Conservation (phyloP, 2,329 filamentous ascomycete genomes). For the Aspergillus novofumigatus region DNA sequence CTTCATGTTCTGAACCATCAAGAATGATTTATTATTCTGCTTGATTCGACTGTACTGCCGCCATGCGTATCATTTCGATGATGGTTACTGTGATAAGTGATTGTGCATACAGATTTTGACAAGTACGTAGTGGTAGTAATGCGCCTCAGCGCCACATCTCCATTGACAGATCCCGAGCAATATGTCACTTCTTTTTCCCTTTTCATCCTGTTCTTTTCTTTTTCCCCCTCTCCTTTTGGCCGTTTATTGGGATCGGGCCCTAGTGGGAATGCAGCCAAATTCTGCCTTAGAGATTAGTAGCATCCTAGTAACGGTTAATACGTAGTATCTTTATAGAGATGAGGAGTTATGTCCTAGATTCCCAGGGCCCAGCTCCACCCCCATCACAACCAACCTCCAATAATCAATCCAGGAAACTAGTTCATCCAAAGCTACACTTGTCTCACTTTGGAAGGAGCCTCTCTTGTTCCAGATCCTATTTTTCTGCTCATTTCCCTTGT, state of each 20-base stretch:
- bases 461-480: no score
- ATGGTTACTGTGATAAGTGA: no score
- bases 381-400: not conserved
- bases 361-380: not conserved
- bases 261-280: constrained; percentile 18
- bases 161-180: not conserved
- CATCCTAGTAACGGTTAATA: no score
- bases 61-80: no score
- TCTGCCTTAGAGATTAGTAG: no score
- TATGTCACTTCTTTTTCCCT: not conserved
- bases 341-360: no score
- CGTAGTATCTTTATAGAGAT: no score
- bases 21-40: no score
- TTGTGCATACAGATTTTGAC: not conserved
- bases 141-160: constrained; percentile 2
- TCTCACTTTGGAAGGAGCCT: not conserved
- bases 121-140: not conserved
- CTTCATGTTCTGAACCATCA: not conserved
- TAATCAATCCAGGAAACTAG: not conserved
- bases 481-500: not conserved
- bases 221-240: not conserved
- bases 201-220: not conserved
- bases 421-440: not conserved
- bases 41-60: no score
- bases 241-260: constrained; percentile 11